Evolutionary conservation across 768 basidiomycete species (phyloP).

Genomic region (Tubosaeta sp.): DNA sequence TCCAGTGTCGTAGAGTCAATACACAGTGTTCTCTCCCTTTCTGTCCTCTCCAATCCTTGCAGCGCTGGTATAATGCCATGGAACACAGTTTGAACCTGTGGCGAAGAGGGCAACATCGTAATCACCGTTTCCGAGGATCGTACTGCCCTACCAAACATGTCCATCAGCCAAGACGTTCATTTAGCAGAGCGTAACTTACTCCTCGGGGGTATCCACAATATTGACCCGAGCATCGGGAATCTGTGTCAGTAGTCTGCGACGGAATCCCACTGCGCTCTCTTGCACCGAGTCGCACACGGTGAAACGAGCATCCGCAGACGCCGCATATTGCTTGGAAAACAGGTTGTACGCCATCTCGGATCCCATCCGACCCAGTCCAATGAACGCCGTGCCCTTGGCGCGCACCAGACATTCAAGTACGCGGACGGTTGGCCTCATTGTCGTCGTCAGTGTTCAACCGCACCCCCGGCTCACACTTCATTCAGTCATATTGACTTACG

Average conservation of each 20-base stretch:
- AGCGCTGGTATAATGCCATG: conserved; percentile 67
- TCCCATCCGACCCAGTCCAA: conserved; percentile 88
- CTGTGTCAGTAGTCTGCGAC: conserved; percentile 46
- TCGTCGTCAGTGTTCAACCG: not conserved
- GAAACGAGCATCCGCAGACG: conserved; percentile 52
- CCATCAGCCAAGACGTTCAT: conserved; percentile 7
- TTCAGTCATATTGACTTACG: conserved; percentile 4
- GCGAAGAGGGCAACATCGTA: conserved; percentile 91
- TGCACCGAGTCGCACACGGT: conserved; percentile 76
- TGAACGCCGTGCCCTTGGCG: conserved; percentile 62
- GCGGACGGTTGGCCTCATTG: conserved; percentile 51
- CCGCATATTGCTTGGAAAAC: conserved; percentile 66
- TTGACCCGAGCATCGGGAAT: conserved; percentile 59
- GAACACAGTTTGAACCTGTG: conserved; percentile 81
- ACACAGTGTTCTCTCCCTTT: conserved; percentile 50
- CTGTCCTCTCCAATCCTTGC: conserved; percentile 37
- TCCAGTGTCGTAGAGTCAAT: conserved; percentile 94
- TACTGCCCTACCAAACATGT: conserved; percentile 48
- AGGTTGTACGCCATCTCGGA: conserved; percentile 83
- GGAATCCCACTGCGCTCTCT: conserved; percentile 54
- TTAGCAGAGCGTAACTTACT: conserved; percentile 47
- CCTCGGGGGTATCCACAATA: conserved; percentile 60
- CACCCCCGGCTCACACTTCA: not conserved
- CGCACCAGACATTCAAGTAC: conserved; percentile 37
- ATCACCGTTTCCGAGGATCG: conserved; percentile 61